Percentiles rank a stretch among this genome's conserved stretches.
Conservation (phyloP, 192 early-diverging fungal species). For the Linderina pennispora region DNA sequence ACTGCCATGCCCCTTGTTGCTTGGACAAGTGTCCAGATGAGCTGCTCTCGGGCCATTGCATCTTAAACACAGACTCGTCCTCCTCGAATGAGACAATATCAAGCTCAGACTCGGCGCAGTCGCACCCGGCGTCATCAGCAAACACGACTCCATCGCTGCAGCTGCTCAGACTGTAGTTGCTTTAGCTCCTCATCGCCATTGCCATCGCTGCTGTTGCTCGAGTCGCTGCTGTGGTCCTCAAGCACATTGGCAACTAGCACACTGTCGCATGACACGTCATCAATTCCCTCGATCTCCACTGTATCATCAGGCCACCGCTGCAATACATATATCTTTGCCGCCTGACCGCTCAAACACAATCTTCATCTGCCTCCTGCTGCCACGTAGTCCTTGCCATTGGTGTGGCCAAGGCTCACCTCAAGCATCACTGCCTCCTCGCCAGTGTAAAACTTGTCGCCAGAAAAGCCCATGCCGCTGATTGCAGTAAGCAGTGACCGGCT, state of each 20-base stretch:
- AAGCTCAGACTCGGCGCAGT: not conserved
- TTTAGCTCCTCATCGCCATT: not conserved
- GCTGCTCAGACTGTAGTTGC: too few relatives aligned
- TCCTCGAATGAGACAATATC: too few relatives aligned
- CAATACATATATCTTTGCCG: not conserved
- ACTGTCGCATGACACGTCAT: too few relatives aligned
- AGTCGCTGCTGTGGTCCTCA: not conserved
- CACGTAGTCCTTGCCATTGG: constrained; percentile 3
- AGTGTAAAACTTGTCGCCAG: not conserved
- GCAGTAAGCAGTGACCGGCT: too few relatives aligned
- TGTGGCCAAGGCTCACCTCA: constrained; percentile 21
- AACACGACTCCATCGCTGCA: too few relatives aligned
- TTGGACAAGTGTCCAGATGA: too few relatives aligned
- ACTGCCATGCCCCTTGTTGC: too few relatives aligned
- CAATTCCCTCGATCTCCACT: too few relatives aligned
- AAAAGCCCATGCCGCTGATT: not conserved
- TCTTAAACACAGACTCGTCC: too few relatives aligned
- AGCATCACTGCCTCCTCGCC: constrained; percentile 10
- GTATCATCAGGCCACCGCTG: too few relatives aligned
- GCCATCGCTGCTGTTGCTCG: not conserved
- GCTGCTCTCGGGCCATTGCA: too few relatives aligned
- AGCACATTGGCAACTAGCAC: not conserved
- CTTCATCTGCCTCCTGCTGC: constrained; percentile 1
- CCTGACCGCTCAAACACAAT: constrained; percentile 26
- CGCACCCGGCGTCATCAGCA: not conserved